phyloP scores from a whole-genome alignment of 1,139 yeast species.

The Suhomyces atakaporum region DNA sequence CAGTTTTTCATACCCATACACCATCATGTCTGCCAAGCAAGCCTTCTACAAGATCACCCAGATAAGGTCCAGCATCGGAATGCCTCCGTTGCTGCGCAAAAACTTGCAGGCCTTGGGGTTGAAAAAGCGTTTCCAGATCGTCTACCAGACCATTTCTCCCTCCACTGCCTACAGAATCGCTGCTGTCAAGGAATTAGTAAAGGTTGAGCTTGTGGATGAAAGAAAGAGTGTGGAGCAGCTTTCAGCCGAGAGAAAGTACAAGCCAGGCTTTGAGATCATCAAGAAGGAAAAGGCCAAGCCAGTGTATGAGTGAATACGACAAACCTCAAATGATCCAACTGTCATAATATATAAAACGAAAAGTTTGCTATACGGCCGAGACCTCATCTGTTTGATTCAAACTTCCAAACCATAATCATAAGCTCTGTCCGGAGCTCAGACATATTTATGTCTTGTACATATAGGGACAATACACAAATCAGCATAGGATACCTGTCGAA shows the following conservation, averaged over 20 bases:
- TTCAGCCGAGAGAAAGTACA: conserved; percentile 57
- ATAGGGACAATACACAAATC: too few species aligned
- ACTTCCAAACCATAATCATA: too few species aligned
- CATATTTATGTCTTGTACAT: too few species aligned
- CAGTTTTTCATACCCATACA: conserved; percentile 7
- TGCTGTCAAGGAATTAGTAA: conserved; percentile 84
- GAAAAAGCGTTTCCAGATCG: conserved; percentile 68
- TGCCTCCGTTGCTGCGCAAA: conserved; percentile 67
- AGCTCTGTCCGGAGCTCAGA: too few species aligned
- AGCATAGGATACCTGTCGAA: too few species aligned
- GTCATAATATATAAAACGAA: too few species aligned
- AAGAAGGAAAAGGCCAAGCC: conserved; percentile 11
- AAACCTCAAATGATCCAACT: too few species aligned
- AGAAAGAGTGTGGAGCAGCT: conserved; percentile 51
- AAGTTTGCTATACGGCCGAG: too few species aligned
- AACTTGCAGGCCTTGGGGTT: conserved; percentile 77
- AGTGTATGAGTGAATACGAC: conserved; percentile 7
- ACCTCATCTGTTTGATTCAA: too few species aligned
- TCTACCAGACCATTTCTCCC: conserved; percentile 73
- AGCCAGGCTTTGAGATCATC: conserved; percentile 49
- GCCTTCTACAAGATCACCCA: conserved; percentile 66
- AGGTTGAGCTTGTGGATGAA: conserved; percentile 71
- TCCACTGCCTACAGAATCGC: conserved; percentile 84
- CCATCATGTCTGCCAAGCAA: conserved; percentile 13
- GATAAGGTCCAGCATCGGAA: conserved; percentile 79